These are phyloP conservation scores for Globisporangium echinulatum DNA, from an alignment of 352 stramenopile species.

Conservation along the genomic window DNA sequence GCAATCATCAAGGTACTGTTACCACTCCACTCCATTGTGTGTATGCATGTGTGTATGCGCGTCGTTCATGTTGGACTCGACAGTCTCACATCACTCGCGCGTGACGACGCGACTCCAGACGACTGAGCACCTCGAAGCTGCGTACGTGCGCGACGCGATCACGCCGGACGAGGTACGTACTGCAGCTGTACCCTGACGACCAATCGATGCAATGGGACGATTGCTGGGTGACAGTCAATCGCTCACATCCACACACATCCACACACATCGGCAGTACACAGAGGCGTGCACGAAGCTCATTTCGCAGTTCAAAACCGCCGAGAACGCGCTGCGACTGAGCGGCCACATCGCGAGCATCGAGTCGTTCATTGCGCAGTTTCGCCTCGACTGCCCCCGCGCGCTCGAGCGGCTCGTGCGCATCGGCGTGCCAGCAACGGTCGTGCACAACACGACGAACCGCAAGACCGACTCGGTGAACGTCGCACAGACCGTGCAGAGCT, in stretches of 20 bases:
- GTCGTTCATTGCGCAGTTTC: constrained; percentile 92
- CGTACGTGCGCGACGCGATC: constrained; percentile 95
- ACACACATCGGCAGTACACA: constrained; percentile 76
- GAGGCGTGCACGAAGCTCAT: constrained; percentile 96
- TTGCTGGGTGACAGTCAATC: too few relatives aligned
- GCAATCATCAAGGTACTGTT: constrained; percentile 91
- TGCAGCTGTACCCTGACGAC: too few relatives aligned
- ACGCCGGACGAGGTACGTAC: constrained; percentile 76
- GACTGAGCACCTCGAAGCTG: constrained; percentile 95
- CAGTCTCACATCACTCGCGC: not conserved
- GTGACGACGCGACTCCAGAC: constrained; percentile 31
- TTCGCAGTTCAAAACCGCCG: constrained; percentile 96
- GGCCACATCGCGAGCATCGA: constrained; percentile 65
- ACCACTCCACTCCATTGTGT: not conserved
- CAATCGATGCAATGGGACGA: too few relatives aligned
- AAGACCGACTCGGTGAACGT: constrained; percentile 88
- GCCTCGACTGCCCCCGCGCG: constrained; percentile 95
- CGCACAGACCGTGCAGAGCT: constrained; percentile 94
- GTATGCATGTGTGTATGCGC: not conserved
- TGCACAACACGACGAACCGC: constrained; percentile 76
- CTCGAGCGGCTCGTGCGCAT: constrained; percentile 91
- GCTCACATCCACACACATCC: not conserved
- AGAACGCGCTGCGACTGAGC: constrained; percentile 86
- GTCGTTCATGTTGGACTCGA: too few relatives aligned
- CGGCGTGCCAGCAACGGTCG: constrained; percentile 90